Base-by-base conservation (phyloP, 108 stramenopile genomes). In the Pseudonitzschia pungens region DNA sequence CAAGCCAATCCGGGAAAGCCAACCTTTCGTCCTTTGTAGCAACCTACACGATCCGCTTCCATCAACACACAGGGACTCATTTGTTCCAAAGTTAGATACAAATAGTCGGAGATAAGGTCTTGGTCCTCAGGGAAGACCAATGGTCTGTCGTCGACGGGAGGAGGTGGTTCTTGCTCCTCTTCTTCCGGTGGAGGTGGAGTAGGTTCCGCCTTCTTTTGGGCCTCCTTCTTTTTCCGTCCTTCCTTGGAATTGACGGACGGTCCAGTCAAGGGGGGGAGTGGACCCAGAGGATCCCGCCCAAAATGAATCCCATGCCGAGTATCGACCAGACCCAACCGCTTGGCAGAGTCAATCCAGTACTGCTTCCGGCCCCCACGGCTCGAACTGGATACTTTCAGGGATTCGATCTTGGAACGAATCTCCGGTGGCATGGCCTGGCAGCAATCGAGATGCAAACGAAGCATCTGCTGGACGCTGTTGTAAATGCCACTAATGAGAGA, bases 1-100 rank as follows among this genome's bases (percentile, higher is more conserved):
- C 93, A 95, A n/a, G 93, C 91, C 40, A 95, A 65, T 42, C 93
- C 93, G 29, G 87, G 89, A 70, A 95, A 95, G 0, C 93, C 93
- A 14, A 90, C 83, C 41, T 81, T 77, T 22, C 91, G 75, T 21
- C 85, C 87, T 59, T 95, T 95, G 83, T 92, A 86, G 44, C 83
- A 84, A 45, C 85, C 85, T 8, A 84, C 84, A 21, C 83, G 76
- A 69, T 89, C 88, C 15, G 88, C 84, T 74, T 86, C 85, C 84
- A 86, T 89, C 18, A 86, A 73, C 27, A 75, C 83, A 56, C 89
- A 90, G 11, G 90, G 89, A 40, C 84, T 77, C 93, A 95, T 95
- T 71, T 95, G 93, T 68, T 95, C 89, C 59, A 95, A 64, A 0
- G 91, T 89, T 60, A 95, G 60, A 71, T 84, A 95, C 54, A 92